These are phyloP conservation scores for Aspergillus asperescens DNA, from an alignment of 495 filamentous ascomycete genomes.

Conservation along the genomic window DNA sequence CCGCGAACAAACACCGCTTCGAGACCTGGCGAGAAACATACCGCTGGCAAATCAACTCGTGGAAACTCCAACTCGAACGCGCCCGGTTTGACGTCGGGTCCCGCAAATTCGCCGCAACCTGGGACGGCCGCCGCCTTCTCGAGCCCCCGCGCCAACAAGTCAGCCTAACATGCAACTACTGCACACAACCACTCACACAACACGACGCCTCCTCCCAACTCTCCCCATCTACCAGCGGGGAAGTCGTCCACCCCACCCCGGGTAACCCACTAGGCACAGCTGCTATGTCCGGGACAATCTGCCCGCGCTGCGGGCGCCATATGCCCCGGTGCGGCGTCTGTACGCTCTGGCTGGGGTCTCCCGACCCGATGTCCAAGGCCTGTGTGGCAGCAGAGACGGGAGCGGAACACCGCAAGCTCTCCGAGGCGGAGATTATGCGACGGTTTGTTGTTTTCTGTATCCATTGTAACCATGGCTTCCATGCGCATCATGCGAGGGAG, in stretches of 20 bases:
- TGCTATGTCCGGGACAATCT: conserved; percentile 53
- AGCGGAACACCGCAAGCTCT: conserved; percentile 19
- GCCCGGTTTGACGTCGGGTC: conserved; percentile 55
- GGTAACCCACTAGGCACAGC: conserved; percentile 36
- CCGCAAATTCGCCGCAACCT: conserved; percentile 56
- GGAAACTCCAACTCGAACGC: conserved; percentile 60
- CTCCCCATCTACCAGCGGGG: conserved; percentile 27
- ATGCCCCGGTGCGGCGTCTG: conserved; percentile 89
- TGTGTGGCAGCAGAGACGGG: conserved; percentile 46
- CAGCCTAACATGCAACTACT: conserved; percentile 78
- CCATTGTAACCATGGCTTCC: conserved; percentile 82
- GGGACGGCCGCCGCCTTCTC: conserved; percentile 59
- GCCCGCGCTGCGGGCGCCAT: conserved; percentile 79
- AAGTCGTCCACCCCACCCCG: conserved; percentile 34
- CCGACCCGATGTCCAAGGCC: conserved; percentile 59
- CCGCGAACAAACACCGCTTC: conserved; percentile 49
- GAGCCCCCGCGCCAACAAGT: conserved; percentile 67
- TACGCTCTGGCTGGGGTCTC: conserved; percentile 75
- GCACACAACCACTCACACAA: conserved; percentile 53
- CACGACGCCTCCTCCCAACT: conserved; percentile 37
- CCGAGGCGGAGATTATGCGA: conserved; percentile 38
- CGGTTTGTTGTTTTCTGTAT: conserved; percentile 74
- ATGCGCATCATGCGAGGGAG: conserved; percentile 77
- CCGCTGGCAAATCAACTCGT: conserved; percentile 70
- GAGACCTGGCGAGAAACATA: conserved; percentile 78